Evolutionary conservation across 768 basidiomycete genomes (phyloP), one percentile per base, ranked within the genome.

Genomic region (Termitomyces sp.): DNA sequence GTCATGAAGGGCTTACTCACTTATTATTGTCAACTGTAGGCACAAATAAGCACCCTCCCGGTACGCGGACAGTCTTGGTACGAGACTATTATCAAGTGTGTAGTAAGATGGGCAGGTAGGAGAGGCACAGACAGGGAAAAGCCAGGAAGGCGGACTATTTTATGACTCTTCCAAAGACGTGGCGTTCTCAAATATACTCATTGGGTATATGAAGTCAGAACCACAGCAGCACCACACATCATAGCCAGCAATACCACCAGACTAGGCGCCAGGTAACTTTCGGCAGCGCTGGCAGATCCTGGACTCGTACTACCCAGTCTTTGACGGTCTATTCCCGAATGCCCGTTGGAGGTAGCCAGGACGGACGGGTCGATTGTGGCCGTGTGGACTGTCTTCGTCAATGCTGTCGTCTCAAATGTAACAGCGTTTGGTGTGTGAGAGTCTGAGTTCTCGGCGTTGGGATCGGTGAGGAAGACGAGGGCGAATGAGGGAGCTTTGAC

Each of bases 401-500:
- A 68, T 16, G 79, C 81, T 0, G 85, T 84, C 13, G 83, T 87
- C 9, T 82, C 57, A 66, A 83, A 89, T 20, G 84, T 86, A 63
- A 64, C 62, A 12, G 71, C 55, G 5, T 69, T 54, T 12, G 64
- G 65, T 12, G 69, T 65, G 6, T 65, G 68, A 2, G 70, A 68
- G 36, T 70, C 73, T 1, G 64, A 56, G 33, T 77, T 64, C 4
- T 26, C 16, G 18, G 77, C 75, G 26, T 27, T 39, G 18, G 50
- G 50, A 51, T 76, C 71, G 2, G 76, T 80, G 32, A 93, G 73
- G 76, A 90, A 91, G 58, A 93, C 87, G 45, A 93, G 76, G 1
- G 89, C 89, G 59, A 88, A 85, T 37, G 83, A 83, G 0, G 92
- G 91, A 0, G 89, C 87, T 34, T 82, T 80, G 46, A 93, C 82